A percentile compares a stretch with the other conserved stretches of the same genome.
These are phyloP conservation scores for Diplocarpon mali DNA, from an alignment of 2,329 filamentous ascomycete species.

Conservation along the genomic window DNA sequence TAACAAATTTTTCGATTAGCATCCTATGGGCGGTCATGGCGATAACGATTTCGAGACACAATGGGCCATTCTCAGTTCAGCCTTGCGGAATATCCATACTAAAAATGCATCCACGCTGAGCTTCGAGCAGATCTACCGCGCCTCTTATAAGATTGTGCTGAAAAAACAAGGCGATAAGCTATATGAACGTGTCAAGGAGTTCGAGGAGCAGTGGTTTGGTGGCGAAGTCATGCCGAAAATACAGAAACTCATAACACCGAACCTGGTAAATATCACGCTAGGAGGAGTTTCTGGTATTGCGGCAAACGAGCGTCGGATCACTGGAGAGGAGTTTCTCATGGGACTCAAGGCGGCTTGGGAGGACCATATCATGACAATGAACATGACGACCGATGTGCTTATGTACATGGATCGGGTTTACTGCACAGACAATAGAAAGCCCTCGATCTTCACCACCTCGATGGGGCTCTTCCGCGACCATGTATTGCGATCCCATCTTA, in stretches of 20 bases:
- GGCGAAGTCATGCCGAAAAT: slow-evolving; percentile 63
- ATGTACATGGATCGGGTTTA: slow-evolving; percentile 96
- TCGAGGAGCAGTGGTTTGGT: slow-evolving; percentile 74
- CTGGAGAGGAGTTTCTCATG: slow-evolving; percentile 73
- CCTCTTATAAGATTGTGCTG: slow-evolving; percentile 86
- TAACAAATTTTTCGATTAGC: slow-evolving; percentile 31
- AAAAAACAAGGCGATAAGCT: slow-evolving; percentile 75
- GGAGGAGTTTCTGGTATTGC: slow-evolving; percentile 47
- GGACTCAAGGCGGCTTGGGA: slow-evolving; percentile 72
- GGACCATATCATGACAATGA: slow-evolving; percentile 85
- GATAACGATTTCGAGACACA: slow-evolving; percentile 75
- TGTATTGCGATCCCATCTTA: slow-evolving; percentile 55
- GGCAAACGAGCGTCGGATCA: slow-evolving; percentile 65
- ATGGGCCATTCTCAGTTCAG: slow-evolving; percentile 67
- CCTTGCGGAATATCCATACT: slow-evolving; percentile 78
- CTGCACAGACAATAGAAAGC: slow-evolving; percentile 57
- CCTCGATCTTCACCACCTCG: slow-evolving; percentile 72
- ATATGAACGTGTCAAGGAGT: slow-evolving; percentile 68
- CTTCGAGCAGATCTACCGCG: slow-evolving; percentile 91
- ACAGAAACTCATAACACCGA: slow-evolving; percentile 56
- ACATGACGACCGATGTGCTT: slow-evolving; percentile 90
- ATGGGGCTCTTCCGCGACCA: slow-evolving; percentile 85
- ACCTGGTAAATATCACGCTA: slow-evolving; percentile 50
- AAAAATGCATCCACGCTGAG: slow-evolving; percentile 84
- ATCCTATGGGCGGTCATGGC: slow-evolving; percentile 35